Evolutionary conservation across 306 rosid genomes (phyloP).

Genomic region (Dicorynia guianensis): DNA sequence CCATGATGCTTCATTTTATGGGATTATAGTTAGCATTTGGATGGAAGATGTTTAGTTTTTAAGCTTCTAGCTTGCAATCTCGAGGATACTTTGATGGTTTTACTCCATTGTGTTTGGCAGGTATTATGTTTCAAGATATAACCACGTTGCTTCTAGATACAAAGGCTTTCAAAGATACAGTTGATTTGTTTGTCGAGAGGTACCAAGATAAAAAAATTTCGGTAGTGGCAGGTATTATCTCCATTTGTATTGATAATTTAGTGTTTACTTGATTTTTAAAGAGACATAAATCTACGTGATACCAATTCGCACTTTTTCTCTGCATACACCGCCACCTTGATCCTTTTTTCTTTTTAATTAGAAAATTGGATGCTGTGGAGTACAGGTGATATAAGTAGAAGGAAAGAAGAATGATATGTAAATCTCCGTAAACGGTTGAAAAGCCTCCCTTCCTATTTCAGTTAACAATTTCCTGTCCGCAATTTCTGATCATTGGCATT

Average conservation of each 20-base stretch:
- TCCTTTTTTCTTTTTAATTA: background rate
- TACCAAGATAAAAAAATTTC: conserved; percentile 79
- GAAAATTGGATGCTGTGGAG: background rate
- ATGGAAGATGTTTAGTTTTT: background rate
- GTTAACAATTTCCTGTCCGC: conserved; percentile 4
- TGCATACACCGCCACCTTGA: background rate
- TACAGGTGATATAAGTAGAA: conserved; percentile 8
- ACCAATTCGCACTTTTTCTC: background rate
- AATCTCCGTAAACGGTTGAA: background rate
- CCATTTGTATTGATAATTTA: background rate
- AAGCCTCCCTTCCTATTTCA: background rate
- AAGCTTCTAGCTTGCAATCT: background rate
- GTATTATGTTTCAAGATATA: conserved; percentile 95
- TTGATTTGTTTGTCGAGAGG: conserved; percentile 95
- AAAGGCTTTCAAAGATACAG: conserved; percentile 88
- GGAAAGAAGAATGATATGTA: conserved; percentile 5
- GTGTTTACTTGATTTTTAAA: conserved; percentile 6
- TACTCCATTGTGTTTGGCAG: conserved; percentile 47
- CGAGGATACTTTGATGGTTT: background rate
- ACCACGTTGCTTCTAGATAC: conserved; percentile 93
- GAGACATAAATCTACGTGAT: background rate
- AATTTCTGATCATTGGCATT: background rate
- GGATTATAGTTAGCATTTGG: conserved; percentile 10
- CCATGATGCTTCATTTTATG: conserved; percentile 18
- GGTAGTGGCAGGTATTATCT: conserved; percentile 86